Percentiles rank a stretch among this genome's conserved stretches.
These are phyloP conservation scores for Diaporthe vexans DNA, from an alignment of 2,329 filamentous ascomycete genomes.

Conservation along the genomic window DNA sequence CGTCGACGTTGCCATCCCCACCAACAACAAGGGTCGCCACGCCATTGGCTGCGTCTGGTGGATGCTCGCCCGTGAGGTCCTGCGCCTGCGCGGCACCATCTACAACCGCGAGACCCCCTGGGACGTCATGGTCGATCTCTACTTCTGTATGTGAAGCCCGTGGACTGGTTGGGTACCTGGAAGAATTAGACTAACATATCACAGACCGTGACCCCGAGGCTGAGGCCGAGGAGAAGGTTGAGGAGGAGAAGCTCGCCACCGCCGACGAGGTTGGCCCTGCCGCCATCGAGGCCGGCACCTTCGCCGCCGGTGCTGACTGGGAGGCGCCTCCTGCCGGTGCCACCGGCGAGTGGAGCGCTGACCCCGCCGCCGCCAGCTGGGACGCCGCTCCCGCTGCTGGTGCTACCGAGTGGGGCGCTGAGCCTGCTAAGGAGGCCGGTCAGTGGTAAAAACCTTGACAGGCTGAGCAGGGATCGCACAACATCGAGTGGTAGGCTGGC, in stretches of 20 bases:
- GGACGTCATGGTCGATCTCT: constrained; percentile 99
- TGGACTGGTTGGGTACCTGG: neutral
- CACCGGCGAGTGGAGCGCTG: constrained; percentile 75
- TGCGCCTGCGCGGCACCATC: constrained; percentile 97
- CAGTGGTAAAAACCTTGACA: constrained; percentile 53
- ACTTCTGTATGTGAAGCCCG: constrained; percentile 83
- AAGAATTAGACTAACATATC: constrained; percentile 42
- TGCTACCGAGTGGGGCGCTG: constrained; percentile 66
- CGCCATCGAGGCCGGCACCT: constrained; percentile 88
- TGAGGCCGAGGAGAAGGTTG: constrained; percentile 98
- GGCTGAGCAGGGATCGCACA: constrained; percentile 33
- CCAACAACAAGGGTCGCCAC: constrained; percentile 99
- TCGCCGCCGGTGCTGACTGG: constrained; percentile 65
- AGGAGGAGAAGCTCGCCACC: constrained; percentile 91
- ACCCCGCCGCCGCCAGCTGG: constrained; percentile 67
- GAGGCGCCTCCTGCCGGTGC: constrained; percentile 62
- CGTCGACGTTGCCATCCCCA: constrained; percentile 99
- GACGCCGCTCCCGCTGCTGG: constrained; percentile 58
- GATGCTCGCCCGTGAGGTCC: constrained; percentile 99
- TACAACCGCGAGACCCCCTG: constrained; percentile 96
- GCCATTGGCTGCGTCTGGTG: constrained; percentile 99
- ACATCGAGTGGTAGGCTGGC: constrained; percentile 22
- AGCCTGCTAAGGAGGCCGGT: constrained; percentile 61
- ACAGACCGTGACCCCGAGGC: constrained; percentile 97
- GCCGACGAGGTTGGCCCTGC: constrained; percentile 86